Percentiles rank a stretch among this genome's conserved stretches.
Evolutionary conservation across 768 basidiomycete species (phyloP).

Genomic region (Coprinopsis strossmayeri): DNA sequence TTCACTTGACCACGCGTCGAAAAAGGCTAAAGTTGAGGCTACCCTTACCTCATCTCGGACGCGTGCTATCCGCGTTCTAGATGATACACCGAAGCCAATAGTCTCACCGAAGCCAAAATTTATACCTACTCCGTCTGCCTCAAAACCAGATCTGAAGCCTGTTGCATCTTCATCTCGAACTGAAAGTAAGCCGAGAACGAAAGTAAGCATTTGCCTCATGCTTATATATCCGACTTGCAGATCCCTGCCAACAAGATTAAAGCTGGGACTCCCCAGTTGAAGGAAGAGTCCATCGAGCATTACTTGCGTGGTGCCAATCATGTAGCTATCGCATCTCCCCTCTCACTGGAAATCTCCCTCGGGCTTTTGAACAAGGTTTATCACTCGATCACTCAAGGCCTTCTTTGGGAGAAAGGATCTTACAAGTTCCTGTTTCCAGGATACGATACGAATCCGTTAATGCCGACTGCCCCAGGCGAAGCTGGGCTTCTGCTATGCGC

Average conservation of each 20-base stretch:
- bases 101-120: too few species aligned
- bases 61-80: too few species aligned
- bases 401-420: slow-evolving; percentile 1
- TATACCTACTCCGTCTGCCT: too few species aligned
- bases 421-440: slow-evolving; percentile 4
- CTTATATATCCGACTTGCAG: neutral
- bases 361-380: neutral
- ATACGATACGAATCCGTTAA: slow-evolving; percentile 5
- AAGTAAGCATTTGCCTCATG: neutral
- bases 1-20: too few species aligned
- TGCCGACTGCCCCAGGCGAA: slow-evolving; percentile 8
- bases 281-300: neutral
- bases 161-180: too few species aligned
- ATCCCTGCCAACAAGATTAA: neutral
- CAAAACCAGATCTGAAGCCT: too few species aligned
- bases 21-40: too few species aligned
- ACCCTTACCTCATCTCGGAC: too few species aligned
- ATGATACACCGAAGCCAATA: too few species aligned
- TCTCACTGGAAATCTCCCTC: neutral
- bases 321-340: neutral
- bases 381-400: neutral
- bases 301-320: neutral
- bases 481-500: slow-evolving; percentile 5
- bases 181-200: neutral
- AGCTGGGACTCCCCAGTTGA: neutral